These are phyloP conservation scores for Pichia sp. DNA, from an alignment of 1,139 yeast genomes.

Conservation along the genomic window DNA sequence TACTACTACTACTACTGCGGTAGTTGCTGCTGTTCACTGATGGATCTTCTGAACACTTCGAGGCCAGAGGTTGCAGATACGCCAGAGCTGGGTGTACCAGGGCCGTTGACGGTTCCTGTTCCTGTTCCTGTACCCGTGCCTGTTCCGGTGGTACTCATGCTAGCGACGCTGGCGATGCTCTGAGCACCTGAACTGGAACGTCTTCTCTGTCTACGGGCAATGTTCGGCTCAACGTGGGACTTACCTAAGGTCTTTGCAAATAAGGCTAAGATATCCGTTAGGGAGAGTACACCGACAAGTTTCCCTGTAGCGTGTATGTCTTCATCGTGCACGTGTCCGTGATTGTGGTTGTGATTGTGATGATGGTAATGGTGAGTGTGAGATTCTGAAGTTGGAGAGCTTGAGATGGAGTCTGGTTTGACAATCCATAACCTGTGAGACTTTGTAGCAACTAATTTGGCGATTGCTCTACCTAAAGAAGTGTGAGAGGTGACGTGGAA, in stretches of 20 bases:
- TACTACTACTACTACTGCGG: too few relatives aligned
- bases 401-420: constrained; percentile 35
- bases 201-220: constrained; percentile 85
- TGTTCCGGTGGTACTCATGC: constrained; percentile 16
- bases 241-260: constrained; percentile 68
- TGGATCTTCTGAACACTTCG: too few relatives aligned
- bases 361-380: constrained; percentile 7
- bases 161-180: too few relatives aligned
- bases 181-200: constrained; percentile 46
- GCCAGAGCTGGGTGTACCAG: too few relatives aligned
- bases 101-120: too few relatives aligned
- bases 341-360: constrained; percentile 6
- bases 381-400: constrained; percentile 5
- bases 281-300: constrained; percentile 81
- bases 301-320: constrained; percentile 49
- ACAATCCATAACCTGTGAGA: constrained; percentile 94
- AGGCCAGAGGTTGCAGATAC: too few relatives aligned
- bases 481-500: constrained; percentile 82
- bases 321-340: constrained; percentile 4
- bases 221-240: constrained; percentile 63
- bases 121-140: too few relatives aligned
- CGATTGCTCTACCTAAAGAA: constrained; percentile 81
- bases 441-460: constrained; percentile 91
- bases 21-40: too few relatives aligned
- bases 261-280: constrained; percentile 80